Evolutionary conservation across 305 asterid species (phyloP), one percentile per base, ranked within the genome.

Genomic region (Fraxinus nigra): DNA sequence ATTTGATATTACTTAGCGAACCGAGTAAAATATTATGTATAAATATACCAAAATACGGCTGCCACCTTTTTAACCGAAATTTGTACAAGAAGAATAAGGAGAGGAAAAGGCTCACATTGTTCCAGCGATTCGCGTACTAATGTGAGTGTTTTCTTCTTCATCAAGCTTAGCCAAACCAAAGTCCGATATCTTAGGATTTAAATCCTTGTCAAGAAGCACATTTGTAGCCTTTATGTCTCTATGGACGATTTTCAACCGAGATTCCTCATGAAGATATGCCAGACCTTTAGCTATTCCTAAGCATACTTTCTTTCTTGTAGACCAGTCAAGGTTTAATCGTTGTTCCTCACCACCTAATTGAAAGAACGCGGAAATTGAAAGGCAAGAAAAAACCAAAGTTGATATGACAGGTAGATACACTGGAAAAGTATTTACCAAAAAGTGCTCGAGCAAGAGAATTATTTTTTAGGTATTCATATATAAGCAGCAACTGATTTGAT

Each of bases 131-230:
- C 98, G 90, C 3, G 98, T 95, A 87, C 98, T 95, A 38, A 93
- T 95, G 84, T 93, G 98, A 9, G 97, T 95, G 73, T 91, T 86
- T 87, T 92, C 99, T 78, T 95, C 98, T 86, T 93, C 98, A 77
- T 95, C 94, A 65, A 95, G 94, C 91, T 89, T 95, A 48, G 99
- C 99, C 88, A 95, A 84, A 78, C 99, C 99, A 81, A 95, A 95
- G 75, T 95, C 99, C 3, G 98, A 95, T 85, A 95, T 95, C 88
- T 93, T 95, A 33, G 99, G 93, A 65, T 76, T 89, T 20, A 95
- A 85, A 86, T 92, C 91, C 85, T 92, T 93, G 84, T 95, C 99
- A 16, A 95, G 92, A 54, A 95, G 95, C 69, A 95, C 97, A 81
- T 95, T 95, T 2, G 97, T 90, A 5, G 93, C 96, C 85, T 95